A percentile compares a stretch with the other conserved stretches of the same genome.
Evolutionary conservation across 805 yeast species (phyloP).

Genomic region (Monosporozyma yasuniensis): DNA sequence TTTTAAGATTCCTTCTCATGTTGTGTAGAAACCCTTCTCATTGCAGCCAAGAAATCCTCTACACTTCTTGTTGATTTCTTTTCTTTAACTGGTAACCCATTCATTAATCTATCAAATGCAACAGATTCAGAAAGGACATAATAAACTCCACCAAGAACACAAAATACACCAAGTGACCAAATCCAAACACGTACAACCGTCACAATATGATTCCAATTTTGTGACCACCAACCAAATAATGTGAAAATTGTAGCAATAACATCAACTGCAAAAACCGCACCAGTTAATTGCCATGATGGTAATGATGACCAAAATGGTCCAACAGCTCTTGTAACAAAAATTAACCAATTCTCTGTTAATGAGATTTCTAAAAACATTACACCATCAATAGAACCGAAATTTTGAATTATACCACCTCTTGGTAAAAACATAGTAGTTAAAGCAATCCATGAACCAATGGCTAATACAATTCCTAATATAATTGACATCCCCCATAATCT

Average conservation of each 20-base stretch:
- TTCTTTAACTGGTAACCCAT: constrained; percentile 64
- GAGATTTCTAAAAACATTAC: constrained; percentile 89
- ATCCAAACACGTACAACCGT: constrained; percentile 91
- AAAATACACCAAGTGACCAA: constrained; percentile 95
- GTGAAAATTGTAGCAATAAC: constrained; percentile 86
- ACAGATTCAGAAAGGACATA: constrained; percentile 80
- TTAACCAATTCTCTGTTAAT: constrained; percentile 94
- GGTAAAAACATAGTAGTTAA: constrained; percentile 87
- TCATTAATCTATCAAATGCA: constrained; percentile 73
- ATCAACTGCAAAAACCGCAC: constrained; percentile 88
- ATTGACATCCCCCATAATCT: constrained; percentile 96
- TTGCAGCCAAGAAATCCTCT: constrained; percentile 77
- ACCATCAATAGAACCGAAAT: constrained; percentile 92
- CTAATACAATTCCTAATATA: constrained; percentile 74
- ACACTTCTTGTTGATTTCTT: constrained; percentile 52
- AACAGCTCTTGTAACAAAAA: constrained; percentile 91
- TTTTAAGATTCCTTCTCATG: constrained; percentile 66
- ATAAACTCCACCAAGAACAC: constrained; percentile 93
- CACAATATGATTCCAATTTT: constrained; percentile 93
- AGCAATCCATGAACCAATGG: constrained; percentile 90
- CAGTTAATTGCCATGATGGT: constrained; percentile 95
- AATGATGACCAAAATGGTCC: constrained; percentile 97
- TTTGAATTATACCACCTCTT: constrained; percentile 90
- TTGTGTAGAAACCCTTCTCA: constrained; percentile 86
- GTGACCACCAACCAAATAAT: constrained; percentile 96